phyloP scores from a whole-genome alignment of 768 basidiomycete species.

The Pleurotus tuber-regium region DNA sequence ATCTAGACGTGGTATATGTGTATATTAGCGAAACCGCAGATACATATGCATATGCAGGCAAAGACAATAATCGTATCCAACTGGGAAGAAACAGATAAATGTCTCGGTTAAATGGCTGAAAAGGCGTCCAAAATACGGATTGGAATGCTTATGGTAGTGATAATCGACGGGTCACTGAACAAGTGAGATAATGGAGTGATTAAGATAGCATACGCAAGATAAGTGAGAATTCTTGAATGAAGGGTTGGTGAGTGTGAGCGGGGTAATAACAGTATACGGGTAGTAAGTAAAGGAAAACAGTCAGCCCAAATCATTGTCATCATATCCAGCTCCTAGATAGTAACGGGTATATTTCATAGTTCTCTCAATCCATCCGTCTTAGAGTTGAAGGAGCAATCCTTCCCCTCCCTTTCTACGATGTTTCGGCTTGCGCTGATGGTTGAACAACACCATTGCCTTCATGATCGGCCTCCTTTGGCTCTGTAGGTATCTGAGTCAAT shows the following conservation, averaged over 20 bases:
- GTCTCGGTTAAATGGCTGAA: no score
- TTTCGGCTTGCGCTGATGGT: background rate
- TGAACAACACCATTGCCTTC: background rate
- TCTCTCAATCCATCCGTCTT: no score
- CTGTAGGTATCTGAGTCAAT: no score
- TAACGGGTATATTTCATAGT: constrained; percentile 9
- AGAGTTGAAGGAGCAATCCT: no score
- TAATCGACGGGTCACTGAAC: no score
- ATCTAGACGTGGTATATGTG: constrained; percentile 5
- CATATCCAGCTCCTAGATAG: constrained; percentile 1
- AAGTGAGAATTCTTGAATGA: no score
- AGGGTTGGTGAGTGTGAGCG: background rate
- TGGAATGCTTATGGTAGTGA: no score
- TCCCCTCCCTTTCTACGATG: background rate
- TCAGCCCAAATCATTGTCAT: constrained; percentile 2
- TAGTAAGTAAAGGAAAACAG: constrained; percentile 1
- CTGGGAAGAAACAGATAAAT: no score
- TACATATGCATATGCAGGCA: constrained; percentile 4
- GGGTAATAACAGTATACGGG: background rate
- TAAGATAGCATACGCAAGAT: no score
- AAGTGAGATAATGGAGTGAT: no score
- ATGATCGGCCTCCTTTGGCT: background rate
- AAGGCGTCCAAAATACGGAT: no score
- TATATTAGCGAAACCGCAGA: constrained; percentile 6
- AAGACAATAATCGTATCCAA: background rate